phyloP scores from a whole-genome alignment of 306 rosid genomes.

The Dryas octopetala region DNA sequence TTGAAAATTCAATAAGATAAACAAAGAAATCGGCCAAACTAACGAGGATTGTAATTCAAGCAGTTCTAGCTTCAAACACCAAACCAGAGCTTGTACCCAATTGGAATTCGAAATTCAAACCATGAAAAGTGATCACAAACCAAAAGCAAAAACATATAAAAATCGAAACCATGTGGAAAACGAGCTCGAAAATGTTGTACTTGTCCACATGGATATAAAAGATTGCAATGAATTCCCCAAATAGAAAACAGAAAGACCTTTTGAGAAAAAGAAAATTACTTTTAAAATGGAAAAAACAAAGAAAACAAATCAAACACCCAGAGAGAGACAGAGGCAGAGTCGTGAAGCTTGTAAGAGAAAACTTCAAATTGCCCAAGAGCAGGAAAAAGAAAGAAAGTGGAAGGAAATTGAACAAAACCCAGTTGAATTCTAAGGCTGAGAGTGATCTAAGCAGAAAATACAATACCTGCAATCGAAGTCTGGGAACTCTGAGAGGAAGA shows the following conservation, averaged over 20 bases:
- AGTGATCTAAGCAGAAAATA: not conserved
- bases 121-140: not conserved
- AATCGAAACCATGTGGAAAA: conserved; percentile 31
- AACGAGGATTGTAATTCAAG: not conserved
- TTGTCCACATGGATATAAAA: not conserved
- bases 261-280: not conserved
- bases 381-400: not conserved
- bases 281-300: not conserved
- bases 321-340: conserved; percentile 12
- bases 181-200: conserved; percentile 24
- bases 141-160: conserved; percentile 18
- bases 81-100: not conserved
- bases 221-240: conserved; percentile 6
- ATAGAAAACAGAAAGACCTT: conserved; percentile 15
- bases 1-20: conserved; percentile 10
- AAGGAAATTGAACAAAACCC: not conserved
- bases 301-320: not conserved
- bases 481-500: not conserved
- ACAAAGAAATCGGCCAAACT: not conserved
- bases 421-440: not conserved
- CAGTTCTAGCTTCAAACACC: not conserved
- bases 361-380: not conserved
- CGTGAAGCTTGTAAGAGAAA: not conserved
- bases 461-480: conserved; percentile 14
- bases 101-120: not conserved